phyloP scores from a whole-genome alignment of 768 basidiomycete genomes.

The Rubroboletus satanas region DNA sequence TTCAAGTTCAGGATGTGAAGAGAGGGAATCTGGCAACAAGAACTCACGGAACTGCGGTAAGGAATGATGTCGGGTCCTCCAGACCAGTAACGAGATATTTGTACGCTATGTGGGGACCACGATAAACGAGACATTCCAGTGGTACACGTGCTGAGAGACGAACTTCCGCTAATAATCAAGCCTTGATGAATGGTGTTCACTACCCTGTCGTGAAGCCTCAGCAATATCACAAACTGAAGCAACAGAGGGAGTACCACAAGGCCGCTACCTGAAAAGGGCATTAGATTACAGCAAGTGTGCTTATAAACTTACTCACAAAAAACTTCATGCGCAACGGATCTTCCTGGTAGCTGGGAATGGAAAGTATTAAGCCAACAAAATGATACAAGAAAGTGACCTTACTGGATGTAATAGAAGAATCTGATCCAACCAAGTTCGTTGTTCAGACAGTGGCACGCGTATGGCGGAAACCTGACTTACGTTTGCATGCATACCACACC shows the following conservation, averaged over 20 bases:
- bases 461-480: neutral
- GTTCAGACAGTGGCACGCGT: neutral
- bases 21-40: neutral
- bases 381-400: neutral
- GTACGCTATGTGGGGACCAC: neutral
- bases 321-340: conserved; percentile 1
- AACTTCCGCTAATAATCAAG: conserved; percentile 2
- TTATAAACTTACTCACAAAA: neutral
- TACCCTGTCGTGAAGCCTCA: neutral
- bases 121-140: neutral
- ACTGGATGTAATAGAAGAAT: conserved; percentile 10
- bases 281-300: neutral
- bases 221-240: neutral
- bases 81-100: conserved; percentile 1
- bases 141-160: neutral
- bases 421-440: neutral
- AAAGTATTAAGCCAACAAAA: neutral
- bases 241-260: neutral
- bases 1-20: neutral
- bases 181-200: conserved; percentile 7
- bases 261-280: neutral
- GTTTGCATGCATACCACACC: conserved; percentile 8
- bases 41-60: neutral
- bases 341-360: neutral
- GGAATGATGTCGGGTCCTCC: neutral